Percentiles rank a stretch among this genome's conserved stretches.
Evolutionary conservation across 2,329 filamentous ascomycete species (phyloP).

Genomic region (Colletotrichum trifolii): DNA sequence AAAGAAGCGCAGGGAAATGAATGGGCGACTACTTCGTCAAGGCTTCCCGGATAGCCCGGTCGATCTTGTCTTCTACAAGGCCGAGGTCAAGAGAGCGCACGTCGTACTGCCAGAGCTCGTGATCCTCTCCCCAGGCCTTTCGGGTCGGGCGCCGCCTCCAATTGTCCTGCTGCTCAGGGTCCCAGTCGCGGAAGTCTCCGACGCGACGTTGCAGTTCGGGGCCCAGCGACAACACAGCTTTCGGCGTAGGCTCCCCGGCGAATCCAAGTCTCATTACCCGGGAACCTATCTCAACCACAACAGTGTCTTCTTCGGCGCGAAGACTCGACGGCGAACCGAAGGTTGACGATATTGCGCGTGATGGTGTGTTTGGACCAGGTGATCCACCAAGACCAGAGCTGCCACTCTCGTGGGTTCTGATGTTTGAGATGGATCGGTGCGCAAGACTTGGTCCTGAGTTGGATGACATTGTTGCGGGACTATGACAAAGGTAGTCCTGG

Average conservation of each 20-base stretch:
- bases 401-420: slow-evolving; percentile 55
- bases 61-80: slow-evolving; percentile 86
- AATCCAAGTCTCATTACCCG: slow-evolving; percentile 85
- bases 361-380: slow-evolving; percentile 70
- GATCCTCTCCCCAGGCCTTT: slow-evolving; percentile 69
- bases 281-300: slow-evolving; percentile 86
- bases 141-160: slow-evolving; percentile 59
- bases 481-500: background rate
- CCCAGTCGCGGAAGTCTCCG: slow-evolving; percentile 84
- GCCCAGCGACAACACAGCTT: slow-evolving; percentile 75
- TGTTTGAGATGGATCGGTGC: slow-evolving; percentile 69
- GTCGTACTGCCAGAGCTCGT: slow-evolving; percentile 85
- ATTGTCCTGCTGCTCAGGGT: slow-evolving; percentile 60
- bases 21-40: slow-evolving; percentile 76
- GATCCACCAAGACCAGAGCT: slow-evolving; percentile 44
- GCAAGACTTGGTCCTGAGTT: slow-evolving; percentile 57
- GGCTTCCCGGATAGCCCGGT: slow-evolving; percentile 82
- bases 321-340: slow-evolving; percentile 71
- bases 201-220: slow-evolving; percentile 80
- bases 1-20: background rate
- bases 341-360: slow-evolving; percentile 62
- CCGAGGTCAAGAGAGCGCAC: slow-evolving; percentile 79
- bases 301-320: slow-evolving; percentile 82
- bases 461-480: slow-evolving; percentile 45
- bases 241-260: slow-evolving; percentile 83